Conservation (phyloP, 2,329 filamentous ascomycete species). For the Pestalotiopsis sp. region DNA sequence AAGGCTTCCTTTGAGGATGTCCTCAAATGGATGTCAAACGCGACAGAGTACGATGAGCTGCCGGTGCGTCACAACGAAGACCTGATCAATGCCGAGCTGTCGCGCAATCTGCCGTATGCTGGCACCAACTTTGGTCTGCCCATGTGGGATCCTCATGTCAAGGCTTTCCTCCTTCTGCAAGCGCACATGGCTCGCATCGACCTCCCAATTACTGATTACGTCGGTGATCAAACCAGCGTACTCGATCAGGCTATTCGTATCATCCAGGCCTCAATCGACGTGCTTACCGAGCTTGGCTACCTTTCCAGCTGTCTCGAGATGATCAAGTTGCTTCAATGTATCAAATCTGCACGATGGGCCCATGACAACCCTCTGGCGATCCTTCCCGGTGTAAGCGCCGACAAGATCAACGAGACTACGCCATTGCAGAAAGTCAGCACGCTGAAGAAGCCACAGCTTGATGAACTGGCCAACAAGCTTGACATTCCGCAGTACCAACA, state of each 20-base stretch:
- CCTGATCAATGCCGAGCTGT: conserved; percentile 89
- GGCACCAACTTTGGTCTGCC: conserved; percentile 69
- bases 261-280: conserved; percentile 91
- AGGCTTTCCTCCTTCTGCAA: conserved; percentile 90
- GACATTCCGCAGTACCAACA: conserved; percentile 47
- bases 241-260: conserved; percentile 97
- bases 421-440: conserved; percentile 41
- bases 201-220: conserved; percentile 94
- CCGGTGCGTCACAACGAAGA: conserved; percentile 98
- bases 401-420: conserved; percentile 37
- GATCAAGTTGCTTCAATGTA: conserved; percentile 83
- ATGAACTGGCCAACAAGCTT: conserved; percentile 51
- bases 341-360: conserved; percentile 93
- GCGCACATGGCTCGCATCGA: conserved; percentile 93
- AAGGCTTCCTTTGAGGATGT: conserved; percentile 79
- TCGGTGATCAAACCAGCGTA: conserved; percentile 87
- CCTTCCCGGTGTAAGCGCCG: conserved; percentile 68
- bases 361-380: conserved; percentile 78
- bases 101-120: conserved; percentile 72
- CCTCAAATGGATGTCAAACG: conserved; percentile 88
- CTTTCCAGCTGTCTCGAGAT: conserved; percentile 77
- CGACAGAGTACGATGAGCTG: conserved; percentile 95
- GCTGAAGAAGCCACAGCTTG: conserved; percentile 21
- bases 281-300: conserved; percentile 86
- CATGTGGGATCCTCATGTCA: conserved; percentile 98